phyloP scores from a whole-genome alignment of 2,329 filamentous ascomycete species.

The Colletotrichum lentis region DNA sequence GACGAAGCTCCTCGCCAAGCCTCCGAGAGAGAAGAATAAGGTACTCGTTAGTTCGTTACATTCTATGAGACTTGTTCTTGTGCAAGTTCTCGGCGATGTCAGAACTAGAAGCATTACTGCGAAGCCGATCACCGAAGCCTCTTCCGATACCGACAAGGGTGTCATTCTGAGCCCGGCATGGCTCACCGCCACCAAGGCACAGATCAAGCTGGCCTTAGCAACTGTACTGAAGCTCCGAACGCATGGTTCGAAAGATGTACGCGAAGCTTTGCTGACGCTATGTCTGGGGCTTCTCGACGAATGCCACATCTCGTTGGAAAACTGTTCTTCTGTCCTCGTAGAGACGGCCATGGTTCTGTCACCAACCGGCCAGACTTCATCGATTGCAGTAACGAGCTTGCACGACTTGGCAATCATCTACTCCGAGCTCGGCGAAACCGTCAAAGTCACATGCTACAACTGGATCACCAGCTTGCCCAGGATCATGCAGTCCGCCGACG shows the following conservation, averaged over 20 bases:
- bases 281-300: slow-evolving; percentile 81
- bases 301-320: slow-evolving; percentile 75
- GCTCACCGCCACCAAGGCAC: slow-evolving; percentile 80
- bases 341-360: slow-evolving; percentile 82
- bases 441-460: slow-evolving; percentile 77
- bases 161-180: slow-evolving; percentile 65
- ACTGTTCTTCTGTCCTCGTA: slow-evolving; percentile 75
- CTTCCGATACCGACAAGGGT: slow-evolving; percentile 43
- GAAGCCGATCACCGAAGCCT: slow-evolving; percentile 38
- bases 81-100: slow-evolving; percentile 66
- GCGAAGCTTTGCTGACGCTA: slow-evolving; percentile 70
- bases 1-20: slow-evolving; percentile 76
- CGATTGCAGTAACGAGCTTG: slow-evolving; percentile 59
- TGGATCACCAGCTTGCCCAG: slow-evolving; percentile 85
- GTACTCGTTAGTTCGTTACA: slow-evolving; percentile 71
- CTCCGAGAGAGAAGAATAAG: slow-evolving; percentile 62
- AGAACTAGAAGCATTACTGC: slow-evolving; percentile 58
- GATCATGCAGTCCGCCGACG: slow-evolving; percentile 84
- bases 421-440: slow-evolving; percentile 65
- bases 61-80: slow-evolving; percentile 63
- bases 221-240: slow-evolving; percentile 78
- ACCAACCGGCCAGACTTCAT: slow-evolving; percentile 54
- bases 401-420: slow-evolving; percentile 70
- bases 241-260: slow-evolving; percentile 75
- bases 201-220: slow-evolving; percentile 83